Base-by-base conservation (phyloP, 2,329 filamentous ascomycete genomes). In the Colletotrichum simmondsii region DNA sequence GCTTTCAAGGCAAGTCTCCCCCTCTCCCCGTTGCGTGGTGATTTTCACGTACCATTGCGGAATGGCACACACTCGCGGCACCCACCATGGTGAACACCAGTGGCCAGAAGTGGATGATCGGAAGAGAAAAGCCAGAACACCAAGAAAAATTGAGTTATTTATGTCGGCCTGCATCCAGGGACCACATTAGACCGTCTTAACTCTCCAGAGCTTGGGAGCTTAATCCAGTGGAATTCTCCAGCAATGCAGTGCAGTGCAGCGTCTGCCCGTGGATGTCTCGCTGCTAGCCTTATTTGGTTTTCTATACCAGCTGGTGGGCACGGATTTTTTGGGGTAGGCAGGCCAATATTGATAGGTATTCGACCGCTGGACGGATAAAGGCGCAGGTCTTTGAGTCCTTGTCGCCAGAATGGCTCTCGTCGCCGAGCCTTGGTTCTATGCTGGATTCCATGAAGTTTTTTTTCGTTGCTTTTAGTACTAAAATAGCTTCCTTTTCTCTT, bases 141-240 rank as follows among this genome's bases (percentile, higher is more conserved):
- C n/a, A 37, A 32, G 24, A 52, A 22, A 30, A 32, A 19, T 35
- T n/a, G 32, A 52, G 57, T 56, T 68, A 52, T 52, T 68, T 71
- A 26, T 22, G 57, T 62, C 14, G 24, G 28, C 19, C 52, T 58
- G 56, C 69, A 68, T 68, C 19, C 56, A 30, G 57, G 65, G 46
- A 68, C 65, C 65, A 62, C 28, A 59, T 56, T 30, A 35, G 60
- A 14, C 59, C 24, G 35, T 35, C 53, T 53, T n/a, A 37, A 60
- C 42, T 22, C 19, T 22, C 19, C 42, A 49, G 22, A 60, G 35
- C 35, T 46, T 35, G n/a, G 12, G 32, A 35, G 32, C 22, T 42
- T 32, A 22, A 60, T 22, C 5, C 22, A n/a, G 59, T 32, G 46
- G 28, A 63, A 53, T 63, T 63, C 60, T 63, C 60, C 60, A 53